phyloP scores from a whole-genome alignment of 495 filamentous ascomycete species.

The Lasiosphaeria miniovina region DNA sequence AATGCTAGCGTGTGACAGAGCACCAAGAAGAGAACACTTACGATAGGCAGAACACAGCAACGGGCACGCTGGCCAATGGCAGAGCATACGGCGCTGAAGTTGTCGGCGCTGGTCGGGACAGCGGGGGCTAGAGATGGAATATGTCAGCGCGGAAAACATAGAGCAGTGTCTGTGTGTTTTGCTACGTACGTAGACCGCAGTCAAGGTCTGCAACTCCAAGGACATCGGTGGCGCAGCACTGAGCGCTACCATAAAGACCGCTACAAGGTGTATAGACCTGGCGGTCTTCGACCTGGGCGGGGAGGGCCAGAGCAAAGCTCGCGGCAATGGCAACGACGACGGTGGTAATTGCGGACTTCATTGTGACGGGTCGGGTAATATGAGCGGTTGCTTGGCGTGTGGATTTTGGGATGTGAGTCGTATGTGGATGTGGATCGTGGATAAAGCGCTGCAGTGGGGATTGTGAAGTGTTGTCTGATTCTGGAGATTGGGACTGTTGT shows the following conservation, averaged over 20 bases:
- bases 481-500: too few species aligned
- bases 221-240: slow-evolving; percentile 45
- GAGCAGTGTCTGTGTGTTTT: background rate
- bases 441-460: too few species aligned
- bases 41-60: slow-evolving; percentile 42
- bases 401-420: background rate
- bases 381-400: background rate
- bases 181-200: slow-evolving; percentile 36
- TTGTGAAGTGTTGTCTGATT: too few species aligned
- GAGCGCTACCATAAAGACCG: slow-evolving; percentile 38
- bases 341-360: slow-evolving; percentile 29
- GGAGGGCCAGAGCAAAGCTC: slow-evolving; percentile 22
- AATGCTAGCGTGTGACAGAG: background rate
- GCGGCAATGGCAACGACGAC: slow-evolving; percentile 24
- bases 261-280: slow-evolving; percentile 38
- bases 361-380: slow-evolving; percentile 15
- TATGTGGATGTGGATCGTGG: background rate
- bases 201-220: slow-evolving; percentile 42
- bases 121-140: slow-evolving; percentile 20
- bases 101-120: slow-evolving; percentile 23
- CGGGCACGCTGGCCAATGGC: slow-evolving; percentile 43
- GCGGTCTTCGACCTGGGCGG: slow-evolving; percentile 27
- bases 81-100: slow-evolving; percentile 35
- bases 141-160: slow-evolving; percentile 5
- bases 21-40: slow-evolving; percentile 7